A percentile compares a stretch with the other conserved stretches of the same genome.
phyloP scores from a whole-genome alignment of 2,329 filamentous ascomycete species.

The Alternaria longipes region DNA sequence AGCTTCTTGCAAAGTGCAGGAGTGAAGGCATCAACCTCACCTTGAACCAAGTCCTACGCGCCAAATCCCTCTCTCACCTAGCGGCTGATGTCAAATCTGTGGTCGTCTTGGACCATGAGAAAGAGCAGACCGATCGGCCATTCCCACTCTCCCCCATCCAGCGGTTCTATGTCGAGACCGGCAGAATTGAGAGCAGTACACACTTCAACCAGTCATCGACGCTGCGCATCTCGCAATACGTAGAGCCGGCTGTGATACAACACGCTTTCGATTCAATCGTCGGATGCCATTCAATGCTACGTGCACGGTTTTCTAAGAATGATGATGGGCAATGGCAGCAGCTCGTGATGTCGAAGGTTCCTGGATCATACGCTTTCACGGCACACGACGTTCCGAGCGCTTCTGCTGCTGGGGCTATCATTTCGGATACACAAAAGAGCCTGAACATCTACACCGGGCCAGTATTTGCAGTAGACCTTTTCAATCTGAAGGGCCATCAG shows the following conservation, averaged over 20 bases:
- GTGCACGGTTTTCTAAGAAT: conserved; percentile 38
- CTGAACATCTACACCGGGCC: conserved; percentile 43
- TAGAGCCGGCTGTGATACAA: conserved; percentile 36
- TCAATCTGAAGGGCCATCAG: conserved; percentile 32
- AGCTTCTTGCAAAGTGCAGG: conserved; percentile 42
- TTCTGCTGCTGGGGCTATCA: conserved; percentile 22
- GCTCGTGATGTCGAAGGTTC: conserved; percentile 18
- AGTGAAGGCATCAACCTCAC: conserved; percentile 44
- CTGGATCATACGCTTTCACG: conserved; percentile 33
- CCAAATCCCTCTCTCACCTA: conserved; percentile 43
- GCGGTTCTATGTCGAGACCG: conserved; percentile 53
- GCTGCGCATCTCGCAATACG: conserved; percentile 44
- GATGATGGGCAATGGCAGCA: conserved; percentile 35
- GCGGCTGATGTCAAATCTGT: conserved; percentile 29
- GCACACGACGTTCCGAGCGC: conserved; percentile 19
- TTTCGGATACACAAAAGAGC: conserved; percentile 36
- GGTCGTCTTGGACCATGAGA: conserved; percentile 12
- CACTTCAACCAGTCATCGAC: conserved; percentile 60
- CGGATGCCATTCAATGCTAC: conserved; percentile 46
- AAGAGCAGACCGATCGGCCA: conserved; percentile 36
- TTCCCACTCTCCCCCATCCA: conserved; percentile 59
- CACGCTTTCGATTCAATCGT: conserved; percentile 36
- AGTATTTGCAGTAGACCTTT: conserved; percentile 39
- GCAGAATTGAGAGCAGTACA: conserved; percentile 40
- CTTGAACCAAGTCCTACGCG: conserved; percentile 44